Evolutionary conservation across 2,329 filamentous ascomycete species (phyloP).

Genomic region (Meredithiella fracta): DNA sequence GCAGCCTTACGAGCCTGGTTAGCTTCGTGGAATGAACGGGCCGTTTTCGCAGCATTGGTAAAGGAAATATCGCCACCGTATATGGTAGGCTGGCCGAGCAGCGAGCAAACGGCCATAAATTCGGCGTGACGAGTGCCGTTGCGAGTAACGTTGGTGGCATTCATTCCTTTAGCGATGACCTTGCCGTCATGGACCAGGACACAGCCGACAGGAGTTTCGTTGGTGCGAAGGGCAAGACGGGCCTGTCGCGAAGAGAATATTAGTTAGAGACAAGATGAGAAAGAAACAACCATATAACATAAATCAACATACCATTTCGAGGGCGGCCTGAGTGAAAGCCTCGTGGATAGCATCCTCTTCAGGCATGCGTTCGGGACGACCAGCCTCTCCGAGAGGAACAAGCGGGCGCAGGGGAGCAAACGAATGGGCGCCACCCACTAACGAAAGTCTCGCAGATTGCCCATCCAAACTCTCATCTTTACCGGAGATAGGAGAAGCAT

Average conservation of each 20-base stretch:
- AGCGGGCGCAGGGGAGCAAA: constrained; percentile 13
- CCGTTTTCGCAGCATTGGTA: constrained; percentile 16
- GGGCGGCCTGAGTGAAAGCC: constrained; percentile 66
- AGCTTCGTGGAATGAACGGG: constrained; percentile 15
- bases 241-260: constrained; percentile 36
- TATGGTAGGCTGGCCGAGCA: constrained; percentile 25
- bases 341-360: constrained; percentile 30
- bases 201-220: constrained; percentile 93
- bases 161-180: constrained; percentile 83
- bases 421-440: constrained; percentile 13
- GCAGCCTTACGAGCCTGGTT: constrained; percentile 17
- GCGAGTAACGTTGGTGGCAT: constrained; percentile 82
- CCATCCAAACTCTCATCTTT: constrained; percentile 4
- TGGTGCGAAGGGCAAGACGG: constrained; percentile 63
- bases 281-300: not conserved
- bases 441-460: constrained; percentile 8
- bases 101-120: constrained; percentile 62
- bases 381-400: constrained; percentile 14
- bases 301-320: constrained; percentile 63
- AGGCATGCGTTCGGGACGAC: constrained; percentile 12
- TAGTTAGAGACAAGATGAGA: constrained; percentile 16
- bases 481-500: not conserved
- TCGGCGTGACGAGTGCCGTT: constrained; percentile 91
- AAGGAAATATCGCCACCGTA: constrained; percentile 11
- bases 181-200: constrained; percentile 69